Base-by-base conservation (phyloP, 495 filamentous ascomycete genomes). In the Hyaloscypha bicolor region DNA sequence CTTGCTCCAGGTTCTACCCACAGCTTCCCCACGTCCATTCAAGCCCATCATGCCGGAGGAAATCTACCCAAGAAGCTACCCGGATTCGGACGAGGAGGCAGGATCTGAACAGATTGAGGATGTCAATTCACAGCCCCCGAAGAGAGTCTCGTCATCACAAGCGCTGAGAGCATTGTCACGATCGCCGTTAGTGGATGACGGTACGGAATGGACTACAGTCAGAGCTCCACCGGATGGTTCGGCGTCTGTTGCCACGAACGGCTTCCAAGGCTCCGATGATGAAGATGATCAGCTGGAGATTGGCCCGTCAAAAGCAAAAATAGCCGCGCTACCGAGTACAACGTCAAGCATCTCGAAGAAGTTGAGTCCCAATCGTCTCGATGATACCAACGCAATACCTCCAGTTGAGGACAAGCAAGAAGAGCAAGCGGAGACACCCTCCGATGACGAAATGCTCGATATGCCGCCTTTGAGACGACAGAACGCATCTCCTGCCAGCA, bases 1-100 rank as follows among this genome's bases (percentile, higher is more conserved):
- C 22, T 29, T 29, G 6, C 6, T 56, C 22, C 9, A 56, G 70
- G 81, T 86, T 62, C 75, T 82, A 65, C 81, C 84, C 29, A 82
- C 81, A 31, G 74, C 78, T 45, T 83, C 82, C 33, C 82, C 82
- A 51, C 69, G 69, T 31, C 42, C 65, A 9, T 14, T 53, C 11
- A 22, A 65, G 11, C 60, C 75, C 63, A 70, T 75, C 31, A 62
- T 66, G 42, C 31, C 56, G 22, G 59, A 62, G 21, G 65, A 67
- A 14, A 37, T 42, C 6, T 29, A 16, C 19, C 35, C 57, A 11
- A 9, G 31, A 12, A 25, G 6, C 16, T 42, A 42, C 22, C 22
- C 35, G 14, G 57, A 63, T 52, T 64, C 61, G 12, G 66, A 69
- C 29, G 68, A 72, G 4, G 70, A 69, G 25, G 48, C 48, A n/a